Conservation (phyloP, 106 monocot species). For the Alisma plantagoaquatica region DNA sequence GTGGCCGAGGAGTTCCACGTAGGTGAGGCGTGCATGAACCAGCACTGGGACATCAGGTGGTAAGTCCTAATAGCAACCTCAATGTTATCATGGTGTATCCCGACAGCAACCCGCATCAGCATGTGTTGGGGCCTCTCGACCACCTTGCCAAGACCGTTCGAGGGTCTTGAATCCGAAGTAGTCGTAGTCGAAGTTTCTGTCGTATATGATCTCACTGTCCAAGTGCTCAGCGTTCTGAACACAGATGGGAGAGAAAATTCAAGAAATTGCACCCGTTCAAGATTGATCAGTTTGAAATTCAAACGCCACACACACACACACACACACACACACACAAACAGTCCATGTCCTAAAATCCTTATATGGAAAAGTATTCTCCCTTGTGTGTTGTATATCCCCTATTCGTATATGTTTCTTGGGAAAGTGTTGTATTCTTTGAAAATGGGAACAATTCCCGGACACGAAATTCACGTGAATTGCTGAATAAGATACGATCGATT, state of each 20-base stretch:
- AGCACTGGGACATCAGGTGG: constrained; percentile 1
- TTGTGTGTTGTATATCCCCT: no score
- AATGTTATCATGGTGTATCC: constrained; percentile 1
- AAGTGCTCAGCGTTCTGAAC: not conserved
- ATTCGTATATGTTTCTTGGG: no score
- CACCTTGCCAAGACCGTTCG: constrained; percentile 2
- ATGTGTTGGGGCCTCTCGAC: constrained; percentile 5
- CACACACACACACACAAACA: no score
- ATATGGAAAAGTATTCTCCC: no score
- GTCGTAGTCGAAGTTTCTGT: constrained; percentile 2
- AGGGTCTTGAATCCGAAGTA: constrained; percentile 4
- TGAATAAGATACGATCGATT: not conserved
- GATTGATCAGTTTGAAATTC: no score
- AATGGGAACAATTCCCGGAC: no score
- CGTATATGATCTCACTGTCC: constrained; percentile 4
- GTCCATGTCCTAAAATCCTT: no score
- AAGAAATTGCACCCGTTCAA: no score
- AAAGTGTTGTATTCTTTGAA: no score
- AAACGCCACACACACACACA: no score
- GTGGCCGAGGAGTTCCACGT: not conserved
- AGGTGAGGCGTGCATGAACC: constrained; percentile 1
- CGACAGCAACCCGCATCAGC: constrained; percentile 7
- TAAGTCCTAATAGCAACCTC: not conserved
- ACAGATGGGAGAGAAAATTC: no score
- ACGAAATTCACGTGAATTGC: no score